A percentile compares a stretch with the other conserved stretches of the same genome.
phyloP scores from a whole-genome alignment of 305 asterid species.

The Plantago coronopus region DNA sequence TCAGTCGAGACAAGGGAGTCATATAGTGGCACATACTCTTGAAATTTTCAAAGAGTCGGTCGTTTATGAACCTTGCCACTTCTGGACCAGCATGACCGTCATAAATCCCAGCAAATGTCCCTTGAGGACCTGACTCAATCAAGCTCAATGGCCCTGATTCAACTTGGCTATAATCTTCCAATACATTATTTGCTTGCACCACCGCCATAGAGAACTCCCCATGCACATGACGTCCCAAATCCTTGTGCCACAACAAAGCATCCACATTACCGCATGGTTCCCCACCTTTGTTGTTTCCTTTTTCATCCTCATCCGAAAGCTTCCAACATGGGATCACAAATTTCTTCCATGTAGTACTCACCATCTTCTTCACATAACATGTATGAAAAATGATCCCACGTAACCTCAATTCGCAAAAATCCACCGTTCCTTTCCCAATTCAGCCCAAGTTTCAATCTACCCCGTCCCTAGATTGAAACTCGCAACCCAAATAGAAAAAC shows the following conservation, averaged over 20 bases:
- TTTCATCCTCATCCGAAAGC: constrained; percentile 35
- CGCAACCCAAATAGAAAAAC: constrained; percentile 22
- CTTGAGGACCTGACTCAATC: constrained; percentile 44
- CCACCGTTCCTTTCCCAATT: constrained; percentile 1
- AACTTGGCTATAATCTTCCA: constrained; percentile 68
- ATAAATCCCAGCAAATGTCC: constrained; percentile 67
- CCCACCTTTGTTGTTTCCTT: constrained; percentile 36
- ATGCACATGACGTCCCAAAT: constrained; percentile 47
- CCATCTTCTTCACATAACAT: constrained; percentile 47
- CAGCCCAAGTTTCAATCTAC: constrained; percentile 9
- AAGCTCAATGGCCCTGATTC: constrained; percentile 65
- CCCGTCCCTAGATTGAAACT: constrained; percentile 26
- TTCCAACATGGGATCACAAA: constrained; percentile 60
- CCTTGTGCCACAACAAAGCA: constrained; percentile 67
- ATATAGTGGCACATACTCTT: constrained; percentile 52
- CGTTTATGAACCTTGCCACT: constrained; percentile 48
- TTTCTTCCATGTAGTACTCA: constrained; percentile 46
- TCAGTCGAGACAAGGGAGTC: too few species aligned
- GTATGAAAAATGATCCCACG: constrained; percentile 30
- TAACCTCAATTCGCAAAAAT: constrained; percentile 18
- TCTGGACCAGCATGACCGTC: constrained; percentile 81
- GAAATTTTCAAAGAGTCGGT: constrained; percentile 45
- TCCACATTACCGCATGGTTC: constrained; percentile 40
- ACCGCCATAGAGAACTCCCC: constrained; percentile 76
- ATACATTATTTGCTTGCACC: constrained; percentile 45